A percentile compares a stretch with the other conserved stretches of the same genome.
Evolutionary conservation across 768 basidiomycete species (phyloP).

Genomic region (Lepiota brunneoincarnata): DNA sequence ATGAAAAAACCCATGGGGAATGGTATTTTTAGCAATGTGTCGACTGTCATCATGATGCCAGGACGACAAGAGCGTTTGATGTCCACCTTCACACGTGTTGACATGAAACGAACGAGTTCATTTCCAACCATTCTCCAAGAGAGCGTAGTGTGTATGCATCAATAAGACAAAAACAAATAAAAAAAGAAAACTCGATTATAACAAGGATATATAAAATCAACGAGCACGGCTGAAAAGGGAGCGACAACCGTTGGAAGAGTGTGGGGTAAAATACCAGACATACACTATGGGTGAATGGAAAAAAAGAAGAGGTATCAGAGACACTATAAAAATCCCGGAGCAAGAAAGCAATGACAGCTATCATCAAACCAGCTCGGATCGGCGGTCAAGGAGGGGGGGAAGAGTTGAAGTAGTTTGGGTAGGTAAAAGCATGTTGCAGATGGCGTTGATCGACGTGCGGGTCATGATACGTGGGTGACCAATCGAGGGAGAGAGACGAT

Average conservation of each 20-base stretch:
- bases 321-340: conserved; percentile 2
- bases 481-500: conserved; percentile 6
- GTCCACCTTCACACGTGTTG: not conserved
- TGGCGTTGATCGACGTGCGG: conserved; percentile 7
- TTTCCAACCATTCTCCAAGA: not conserved
- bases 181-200: not conserved
- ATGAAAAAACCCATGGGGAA: too few species aligned
- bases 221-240: not conserved
- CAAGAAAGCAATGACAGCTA: not conserved
- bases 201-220: conserved; percentile 5
- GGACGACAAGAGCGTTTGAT: not conserved
- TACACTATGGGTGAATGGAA: not conserved
- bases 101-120: too few species aligned
- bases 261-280: not conserved
- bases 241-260: conserved; percentile 5
- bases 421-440: not conserved
- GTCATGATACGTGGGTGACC: conserved; percentile 5
- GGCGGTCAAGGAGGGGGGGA: not conserved
- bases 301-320: not conserved
- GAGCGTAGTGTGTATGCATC: not conserved
- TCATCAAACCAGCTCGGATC: conserved; percentile 5
- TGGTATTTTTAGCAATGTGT: too few species aligned
- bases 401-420: not conserved
- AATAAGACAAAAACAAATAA: not conserved
- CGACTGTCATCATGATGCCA: too few species aligned